These are phyloP conservation scores for Clonostachys chloroleuca DNA, from an alignment of 2,329 filamentous ascomycete genomes.

Conservation along the genomic window DNA sequence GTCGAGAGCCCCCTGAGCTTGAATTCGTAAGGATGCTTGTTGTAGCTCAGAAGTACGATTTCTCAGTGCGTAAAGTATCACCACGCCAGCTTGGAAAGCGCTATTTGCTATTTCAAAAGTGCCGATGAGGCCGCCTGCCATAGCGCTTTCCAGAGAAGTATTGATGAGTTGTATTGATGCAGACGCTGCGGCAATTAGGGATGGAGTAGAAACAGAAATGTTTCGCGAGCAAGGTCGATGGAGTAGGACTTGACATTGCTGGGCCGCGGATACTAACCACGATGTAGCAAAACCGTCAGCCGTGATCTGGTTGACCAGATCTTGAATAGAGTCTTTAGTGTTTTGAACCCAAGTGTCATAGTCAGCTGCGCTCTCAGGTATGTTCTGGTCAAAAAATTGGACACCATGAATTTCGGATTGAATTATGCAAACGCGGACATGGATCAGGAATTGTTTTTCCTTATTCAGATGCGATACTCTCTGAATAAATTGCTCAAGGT, in stretches of 20 bases:
- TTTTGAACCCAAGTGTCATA: slow-evolving; percentile 4
- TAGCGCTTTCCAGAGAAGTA: background rate
- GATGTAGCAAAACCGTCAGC: background rate
- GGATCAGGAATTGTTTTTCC: slow-evolving; percentile 4
- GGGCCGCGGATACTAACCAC: slow-evolving; percentile 1
- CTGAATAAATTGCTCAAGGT: background rate
- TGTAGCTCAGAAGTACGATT: background rate
- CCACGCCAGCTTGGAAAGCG: slow-evolving; percentile 1
- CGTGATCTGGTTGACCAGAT: background rate
- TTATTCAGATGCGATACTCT: background rate
- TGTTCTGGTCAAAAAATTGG: slow-evolving; percentile 4
- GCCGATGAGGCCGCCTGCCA: background rate
- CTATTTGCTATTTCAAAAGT: slow-evolving; percentile 1
- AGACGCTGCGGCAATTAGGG: slow-evolving; percentile 1
- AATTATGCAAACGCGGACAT: slow-evolving; percentile 1
- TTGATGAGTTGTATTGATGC: slow-evolving; percentile 13
- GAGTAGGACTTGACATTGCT: slow-evolving; percentile 6
- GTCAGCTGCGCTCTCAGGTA: background rate
- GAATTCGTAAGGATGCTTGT: background rate
- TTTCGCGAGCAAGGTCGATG: slow-evolving; percentile 7
- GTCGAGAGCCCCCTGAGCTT: background rate
- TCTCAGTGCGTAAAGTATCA: background rate
- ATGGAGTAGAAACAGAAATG: slow-evolving; percentile 5
- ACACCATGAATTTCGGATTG: slow-evolving; percentile 4
- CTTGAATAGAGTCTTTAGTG: background rate